phyloP scores from a whole-genome alignment of 148 eudicot genomes.

The Amaranthus palmeri region DNA sequence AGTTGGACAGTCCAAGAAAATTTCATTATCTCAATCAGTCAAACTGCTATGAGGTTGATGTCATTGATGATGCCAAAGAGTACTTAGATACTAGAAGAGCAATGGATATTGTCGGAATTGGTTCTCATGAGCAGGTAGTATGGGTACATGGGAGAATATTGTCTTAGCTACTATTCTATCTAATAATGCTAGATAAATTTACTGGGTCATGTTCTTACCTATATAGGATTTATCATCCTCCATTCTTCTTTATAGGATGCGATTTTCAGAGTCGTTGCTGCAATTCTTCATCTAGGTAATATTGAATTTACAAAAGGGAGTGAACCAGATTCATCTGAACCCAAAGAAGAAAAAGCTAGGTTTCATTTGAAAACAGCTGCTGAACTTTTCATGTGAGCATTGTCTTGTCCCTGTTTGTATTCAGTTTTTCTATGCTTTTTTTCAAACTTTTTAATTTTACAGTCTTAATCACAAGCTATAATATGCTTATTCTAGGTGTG shows the following conservation, averaged over 20 bases:
- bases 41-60: slow-evolving; percentile 68
- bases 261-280: slow-evolving; percentile 92
- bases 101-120: slow-evolving; percentile 89
- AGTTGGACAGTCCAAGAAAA: slow-evolving; percentile 65
- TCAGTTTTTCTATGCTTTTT: neutral
- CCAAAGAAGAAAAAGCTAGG: slow-evolving; percentile 69
- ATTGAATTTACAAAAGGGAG: slow-evolving; percentile 70
- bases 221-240: slow-evolving; percentile 3
- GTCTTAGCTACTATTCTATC: slow-evolving; percentile 1
- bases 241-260: slow-evolving; percentile 53
- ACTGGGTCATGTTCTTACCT: slow-evolving; percentile 8
- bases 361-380: slow-evolving; percentile 75
- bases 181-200: neutral
- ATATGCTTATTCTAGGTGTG: slow-evolving; percentile 57
- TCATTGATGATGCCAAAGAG: slow-evolving; percentile 70
- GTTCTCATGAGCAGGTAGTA: slow-evolving; percentile 70
- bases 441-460: no score
- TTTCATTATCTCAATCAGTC: slow-evolving; percentile 93
- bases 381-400: slow-evolving; percentile 71
- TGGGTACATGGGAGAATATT: neutral
- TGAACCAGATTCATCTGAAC: slow-evolving; percentile 82
- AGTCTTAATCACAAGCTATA: neutral
- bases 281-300: slow-evolving; percentile 90
- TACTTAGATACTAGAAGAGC: slow-evolving; percentile 81
- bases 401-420: neutral